Evolutionary conservation across 441 rosid species (phyloP).

Genomic region (Jatropha podagrica): DNA sequence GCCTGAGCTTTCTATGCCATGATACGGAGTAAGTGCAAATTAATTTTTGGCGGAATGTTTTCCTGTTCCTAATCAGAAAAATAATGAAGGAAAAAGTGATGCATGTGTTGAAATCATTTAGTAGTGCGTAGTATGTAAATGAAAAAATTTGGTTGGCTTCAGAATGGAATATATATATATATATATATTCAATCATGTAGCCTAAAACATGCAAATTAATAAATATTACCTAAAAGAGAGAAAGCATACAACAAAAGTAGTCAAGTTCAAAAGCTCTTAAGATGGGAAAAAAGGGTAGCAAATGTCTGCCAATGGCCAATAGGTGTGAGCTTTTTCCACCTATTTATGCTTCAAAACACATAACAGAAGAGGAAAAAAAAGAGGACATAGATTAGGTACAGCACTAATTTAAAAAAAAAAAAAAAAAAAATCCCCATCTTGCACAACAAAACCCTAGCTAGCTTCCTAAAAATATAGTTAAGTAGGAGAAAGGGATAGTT

Average conservation of each 20-base stretch:
- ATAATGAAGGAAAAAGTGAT: too few relatives aligned
- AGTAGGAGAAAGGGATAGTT: not conserved
- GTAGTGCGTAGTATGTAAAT: too few relatives aligned
- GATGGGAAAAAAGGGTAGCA: not conserved
- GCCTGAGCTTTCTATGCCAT: too few relatives aligned
- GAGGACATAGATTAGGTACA: not conserved
- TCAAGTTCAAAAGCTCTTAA: slow-evolving; percentile 12
- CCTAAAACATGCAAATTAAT: too few relatives aligned
- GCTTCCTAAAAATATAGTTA: slow-evolving; percentile 4
- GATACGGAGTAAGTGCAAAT: too few relatives aligned
- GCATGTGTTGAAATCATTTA: too few relatives aligned
- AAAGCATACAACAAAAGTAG: not conserved
- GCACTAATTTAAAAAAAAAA: not conserved
- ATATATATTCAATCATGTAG: too few relatives aligned
- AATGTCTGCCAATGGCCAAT: not conserved
- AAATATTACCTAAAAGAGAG: not conserved
- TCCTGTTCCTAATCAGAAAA: too few relatives aligned
- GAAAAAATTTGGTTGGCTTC: too few relatives aligned
- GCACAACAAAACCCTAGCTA: slow-evolving; percentile 22
- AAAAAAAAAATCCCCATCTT: not conserved
- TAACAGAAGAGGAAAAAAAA: not conserved
- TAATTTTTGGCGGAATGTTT: too few relatives aligned
- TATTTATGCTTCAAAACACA: slow-evolving; percentile 4
- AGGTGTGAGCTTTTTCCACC: slow-evolving; percentile 3
- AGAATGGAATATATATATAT: too few relatives aligned